Conservation (phyloP, 208 protist species). For the Vickermania spadyakhi region DNA sequence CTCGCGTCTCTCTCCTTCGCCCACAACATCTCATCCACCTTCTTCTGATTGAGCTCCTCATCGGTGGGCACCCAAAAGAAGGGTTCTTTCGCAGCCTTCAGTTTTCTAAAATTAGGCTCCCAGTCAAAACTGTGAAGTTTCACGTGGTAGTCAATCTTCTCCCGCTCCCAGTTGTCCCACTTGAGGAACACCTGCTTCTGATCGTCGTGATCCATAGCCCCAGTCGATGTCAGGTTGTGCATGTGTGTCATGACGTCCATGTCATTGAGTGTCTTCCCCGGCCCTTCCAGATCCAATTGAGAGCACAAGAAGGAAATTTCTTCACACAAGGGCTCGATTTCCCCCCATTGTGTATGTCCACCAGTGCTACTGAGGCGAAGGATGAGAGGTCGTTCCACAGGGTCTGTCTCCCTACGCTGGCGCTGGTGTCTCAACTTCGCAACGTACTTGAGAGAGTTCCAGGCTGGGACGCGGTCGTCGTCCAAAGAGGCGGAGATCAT, state of each 20-base stretch:
- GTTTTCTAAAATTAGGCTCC: slow-evolving; percentile 83
- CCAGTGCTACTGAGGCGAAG: slow-evolving; percentile 57
- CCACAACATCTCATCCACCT: slow-evolving; percentile 76
- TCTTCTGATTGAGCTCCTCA: slow-evolving; percentile 74
- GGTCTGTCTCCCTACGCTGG: slow-evolving; percentile 52
- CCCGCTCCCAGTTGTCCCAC: slow-evolving; percentile 89
- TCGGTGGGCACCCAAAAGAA: slow-evolving; percentile 90
- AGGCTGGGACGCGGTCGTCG: slow-evolving; percentile 84
- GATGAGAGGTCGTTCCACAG: slow-evolving; percentile 57
- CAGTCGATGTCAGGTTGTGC: slow-evolving; percentile 78
- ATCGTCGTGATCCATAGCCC: slow-evolving; percentile 87
- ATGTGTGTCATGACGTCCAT: slow-evolving; percentile 93
- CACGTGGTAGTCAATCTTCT: slow-evolving; percentile 85
- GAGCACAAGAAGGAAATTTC: slow-evolving; percentile 81
- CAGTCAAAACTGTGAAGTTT: slow-evolving; percentile 80
- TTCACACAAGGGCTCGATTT: slow-evolving; percentile 76
- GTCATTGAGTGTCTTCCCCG: slow-evolving; percentile 77
- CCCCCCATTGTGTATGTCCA: slow-evolving; percentile 81
- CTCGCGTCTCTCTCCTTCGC: slow-evolving; percentile 64
- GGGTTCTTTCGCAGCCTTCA: slow-evolving; percentile 86
- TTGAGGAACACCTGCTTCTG: slow-evolving; percentile 84
- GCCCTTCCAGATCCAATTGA: slow-evolving; percentile 75
- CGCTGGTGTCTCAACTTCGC: slow-evolving; percentile 79
- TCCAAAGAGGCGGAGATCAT: slow-evolving; percentile 86
- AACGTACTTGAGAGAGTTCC: slow-evolving; percentile 88